phyloP scores from a whole-genome alignment of 179 eudicot species.

The Spinacia oleracea region DNA sequence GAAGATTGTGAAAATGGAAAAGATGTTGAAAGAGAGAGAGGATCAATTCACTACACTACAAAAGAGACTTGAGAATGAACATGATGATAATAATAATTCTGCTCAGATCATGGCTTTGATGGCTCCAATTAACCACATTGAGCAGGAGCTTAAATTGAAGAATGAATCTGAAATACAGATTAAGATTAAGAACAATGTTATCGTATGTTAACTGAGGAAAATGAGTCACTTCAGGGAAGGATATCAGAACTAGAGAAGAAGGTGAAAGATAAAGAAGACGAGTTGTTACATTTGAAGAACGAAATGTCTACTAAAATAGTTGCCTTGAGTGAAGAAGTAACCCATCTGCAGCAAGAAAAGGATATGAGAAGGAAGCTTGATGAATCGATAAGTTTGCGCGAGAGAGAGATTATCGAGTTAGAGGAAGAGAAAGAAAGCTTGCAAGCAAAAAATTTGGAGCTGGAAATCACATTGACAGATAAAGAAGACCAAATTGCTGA shows the following conservation, averaged over 20 bases:
- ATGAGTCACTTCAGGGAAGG: constrained; percentile 39
- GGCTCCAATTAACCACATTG: constrained; percentile 33
- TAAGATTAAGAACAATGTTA: constrained; percentile 23
- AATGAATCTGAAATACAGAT: constrained; percentile 32
- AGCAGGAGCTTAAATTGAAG: constrained; percentile 30
- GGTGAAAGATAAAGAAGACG: constrained; percentile 33
- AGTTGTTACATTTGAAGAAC: constrained; percentile 21
- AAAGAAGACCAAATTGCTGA: constrained; percentile 25
- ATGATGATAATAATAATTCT: constrained; percentile 43
- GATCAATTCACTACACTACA: constrained; percentile 35
- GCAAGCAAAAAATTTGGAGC: constrained; percentile 27
- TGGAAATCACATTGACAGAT: constrained; percentile 31
- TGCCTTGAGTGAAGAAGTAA: constrained; percentile 35
- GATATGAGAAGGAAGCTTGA: constrained; percentile 30
- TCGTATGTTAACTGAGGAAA: constrained; percentile 29
- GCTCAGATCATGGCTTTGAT: constrained; percentile 36
- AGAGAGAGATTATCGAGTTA: constrained; percentile 25
- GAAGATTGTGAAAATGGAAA: constrained; percentile 37
- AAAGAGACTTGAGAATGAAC: constrained; percentile 38
- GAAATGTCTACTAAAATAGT: constrained; percentile 30
- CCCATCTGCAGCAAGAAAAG: constrained; percentile 28
- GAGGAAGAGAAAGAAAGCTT: constrained; percentile 25
- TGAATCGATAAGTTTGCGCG: constrained; percentile 25
- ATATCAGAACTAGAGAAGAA: constrained; percentile 37
- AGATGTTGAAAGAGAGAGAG: constrained; percentile 46